These are phyloP conservation scores for Psilocybe cyanescens DNA, from an alignment of 768 basidiomycete genomes.

Conservation along the genomic window DNA sequence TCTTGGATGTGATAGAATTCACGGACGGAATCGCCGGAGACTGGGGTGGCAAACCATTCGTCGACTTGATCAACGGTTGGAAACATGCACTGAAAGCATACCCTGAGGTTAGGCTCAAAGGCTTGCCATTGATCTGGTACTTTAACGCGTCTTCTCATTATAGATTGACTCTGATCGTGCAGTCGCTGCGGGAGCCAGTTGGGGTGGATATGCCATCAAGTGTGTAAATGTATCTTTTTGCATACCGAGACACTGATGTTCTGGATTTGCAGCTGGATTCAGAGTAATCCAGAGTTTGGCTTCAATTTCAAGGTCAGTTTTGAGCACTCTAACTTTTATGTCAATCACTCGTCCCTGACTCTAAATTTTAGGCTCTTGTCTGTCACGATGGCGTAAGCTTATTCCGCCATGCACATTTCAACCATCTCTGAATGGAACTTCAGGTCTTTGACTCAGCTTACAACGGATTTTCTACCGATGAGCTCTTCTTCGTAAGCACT, in stretches of 20 bases:
- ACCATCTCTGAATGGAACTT: background rate
- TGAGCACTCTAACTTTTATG: background rate
- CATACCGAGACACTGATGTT: background rate
- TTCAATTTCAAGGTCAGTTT: conserved; percentile 76
- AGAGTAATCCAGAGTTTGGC: conserved; percentile 87
- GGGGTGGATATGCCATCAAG: conserved; percentile 92
- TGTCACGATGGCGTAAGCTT: conserved; percentile 84
- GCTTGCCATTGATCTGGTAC: background rate
- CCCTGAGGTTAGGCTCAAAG: conserved; percentile 58
- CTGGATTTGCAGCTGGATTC: conserved; percentile 75
- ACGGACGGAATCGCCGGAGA: conserved; percentile 82
- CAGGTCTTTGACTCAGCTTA: conserved; percentile 79
- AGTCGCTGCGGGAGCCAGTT: conserved; percentile 82
- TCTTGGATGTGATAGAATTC: conserved; percentile 50
- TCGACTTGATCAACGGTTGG: conserved; percentile 78
- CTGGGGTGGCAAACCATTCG: conserved; percentile 88
- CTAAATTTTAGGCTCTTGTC: conserved; percentile 60
- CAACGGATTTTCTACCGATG: conserved; percentile 90
- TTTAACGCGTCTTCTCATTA: background rate
- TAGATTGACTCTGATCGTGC: conserved; percentile 73
- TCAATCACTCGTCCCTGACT: background rate
- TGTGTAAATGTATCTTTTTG: conserved; percentile 31
- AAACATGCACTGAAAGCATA: conserved; percentile 65
- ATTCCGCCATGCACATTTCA: background rate
- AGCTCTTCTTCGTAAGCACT: conserved; percentile 80